Conservation (phyloP, 2,329 filamentous ascomycete species). For the Botryosphaeria dothidea region DNA sequence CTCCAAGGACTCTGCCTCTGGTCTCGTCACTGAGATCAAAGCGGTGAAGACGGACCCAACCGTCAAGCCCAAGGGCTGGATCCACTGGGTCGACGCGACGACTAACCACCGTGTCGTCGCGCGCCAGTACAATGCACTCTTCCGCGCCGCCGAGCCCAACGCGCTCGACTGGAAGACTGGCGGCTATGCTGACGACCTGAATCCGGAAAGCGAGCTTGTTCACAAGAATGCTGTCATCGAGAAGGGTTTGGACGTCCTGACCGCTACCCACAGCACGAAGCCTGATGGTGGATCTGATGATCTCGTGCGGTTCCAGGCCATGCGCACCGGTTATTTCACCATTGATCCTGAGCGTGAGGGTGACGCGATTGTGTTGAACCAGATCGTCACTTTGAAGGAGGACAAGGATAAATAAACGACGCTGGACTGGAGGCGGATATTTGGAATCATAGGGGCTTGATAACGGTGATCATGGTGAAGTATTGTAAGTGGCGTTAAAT, state of each 20-base stretch:
- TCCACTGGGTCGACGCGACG: slow-evolving; percentile 83
- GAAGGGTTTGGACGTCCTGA: slow-evolving; percentile 77
- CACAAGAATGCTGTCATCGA: slow-evolving; percentile 79
- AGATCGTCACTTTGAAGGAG: slow-evolving; percentile 90
- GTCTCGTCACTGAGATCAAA: slow-evolving; percentile 65
- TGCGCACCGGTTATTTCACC: slow-evolving; percentile 85
- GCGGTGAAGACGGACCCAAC: slow-evolving; percentile 64
- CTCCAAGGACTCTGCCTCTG: slow-evolving; percentile 62
- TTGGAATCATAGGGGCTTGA: not conserved
- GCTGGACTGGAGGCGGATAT: not conserved
- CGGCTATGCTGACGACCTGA: slow-evolving; percentile 82
- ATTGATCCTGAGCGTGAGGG: slow-evolving; percentile 72
- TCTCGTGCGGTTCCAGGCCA: slow-evolving; percentile 83
- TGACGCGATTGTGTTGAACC: slow-evolving; percentile 83
- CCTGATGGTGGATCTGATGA: slow-evolving; percentile 53
- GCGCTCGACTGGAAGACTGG: slow-evolving; percentile 67
- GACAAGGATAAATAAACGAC: slow-evolving; percentile 47
- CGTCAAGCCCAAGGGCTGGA: slow-evolving; percentile 70
- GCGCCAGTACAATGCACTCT: slow-evolving; percentile 78
- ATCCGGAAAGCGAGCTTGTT: slow-evolving; percentile 80
- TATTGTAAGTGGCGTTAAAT: not conserved
- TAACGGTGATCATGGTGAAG: not conserved
- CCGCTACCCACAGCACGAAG: slow-evolving; percentile 67
- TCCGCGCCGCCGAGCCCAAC: slow-evolving; percentile 82
- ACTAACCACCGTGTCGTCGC: slow-evolving; percentile 62